A percentile compares a stretch with the other conserved stretches of the same genome.
phyloP scores from a whole-genome alignment of 306 rosid species.

The Senna siamea region DNA sequence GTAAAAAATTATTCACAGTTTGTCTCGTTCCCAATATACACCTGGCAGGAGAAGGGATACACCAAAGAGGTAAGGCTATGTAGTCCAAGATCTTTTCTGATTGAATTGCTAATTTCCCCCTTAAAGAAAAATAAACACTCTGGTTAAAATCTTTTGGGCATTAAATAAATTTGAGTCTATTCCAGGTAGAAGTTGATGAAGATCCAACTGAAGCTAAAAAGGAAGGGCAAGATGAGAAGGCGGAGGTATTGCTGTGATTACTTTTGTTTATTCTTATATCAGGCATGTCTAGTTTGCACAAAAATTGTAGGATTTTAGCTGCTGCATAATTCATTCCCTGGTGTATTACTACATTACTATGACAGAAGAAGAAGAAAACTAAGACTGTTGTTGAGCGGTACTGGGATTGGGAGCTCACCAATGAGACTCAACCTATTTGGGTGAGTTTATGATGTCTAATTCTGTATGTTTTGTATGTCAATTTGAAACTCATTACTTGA shows the following conservation, averaged over 20 bases:
- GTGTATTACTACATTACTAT: slow-evolving; percentile 32
- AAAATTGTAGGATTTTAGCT: slow-evolving; percentile 3
- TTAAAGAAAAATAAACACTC: too few relatives aligned
- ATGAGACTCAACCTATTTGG: slow-evolving; percentile 98
- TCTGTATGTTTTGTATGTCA: slow-evolving; percentile 8
- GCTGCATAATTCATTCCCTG: slow-evolving; percentile 34
- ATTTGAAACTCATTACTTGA: neutral
- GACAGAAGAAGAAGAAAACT: slow-evolving; percentile 86
- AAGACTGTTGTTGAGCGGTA: slow-evolving; percentile 89
- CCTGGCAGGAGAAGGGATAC: slow-evolving; percentile 93
- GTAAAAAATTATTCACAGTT: slow-evolving; percentile 92
- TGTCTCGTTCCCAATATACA: slow-evolving; percentile 92
- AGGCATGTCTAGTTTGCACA: neutral
- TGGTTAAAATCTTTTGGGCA: slow-evolving; percentile 8
- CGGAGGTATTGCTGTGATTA: slow-evolving; percentile 61
- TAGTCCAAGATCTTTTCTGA: neutral
- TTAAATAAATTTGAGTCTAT: slow-evolving; percentile 26
- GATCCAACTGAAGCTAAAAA: slow-evolving; percentile 75
- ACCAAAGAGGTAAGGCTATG: slow-evolving; percentile 72
- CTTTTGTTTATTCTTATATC: neutral
- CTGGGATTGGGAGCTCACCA: slow-evolving; percentile 98
- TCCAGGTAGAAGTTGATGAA: slow-evolving; percentile 90
- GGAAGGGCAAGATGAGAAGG: slow-evolving; percentile 68
- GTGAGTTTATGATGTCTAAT: slow-evolving; percentile 49
- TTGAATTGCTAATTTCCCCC: neutral